Evolutionary conservation across 192 early-diverging fungal species (phyloP).

Genomic region (Phycomyces blakesleeanus): DNA sequence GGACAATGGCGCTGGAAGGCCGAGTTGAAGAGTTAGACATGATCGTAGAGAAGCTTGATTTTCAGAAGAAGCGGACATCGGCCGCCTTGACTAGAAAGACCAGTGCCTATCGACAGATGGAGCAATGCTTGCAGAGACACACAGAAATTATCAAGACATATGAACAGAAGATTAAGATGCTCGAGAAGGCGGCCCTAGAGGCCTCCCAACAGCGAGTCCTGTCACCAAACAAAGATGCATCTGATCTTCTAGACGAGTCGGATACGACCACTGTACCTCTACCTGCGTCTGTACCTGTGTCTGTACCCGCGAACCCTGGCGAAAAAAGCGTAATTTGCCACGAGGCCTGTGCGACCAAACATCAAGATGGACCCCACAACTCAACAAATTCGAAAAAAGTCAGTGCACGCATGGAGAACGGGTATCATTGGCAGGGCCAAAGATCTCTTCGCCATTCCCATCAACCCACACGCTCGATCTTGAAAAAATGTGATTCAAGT

Average conservation of each 20-base stretch:
- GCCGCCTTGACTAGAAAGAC: background rate
- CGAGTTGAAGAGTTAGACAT: background rate
- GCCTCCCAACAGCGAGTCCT: no score
- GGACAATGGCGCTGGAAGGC: background rate
- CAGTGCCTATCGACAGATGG: background rate
- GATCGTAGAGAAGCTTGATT: background rate
- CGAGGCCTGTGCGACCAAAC: no score
- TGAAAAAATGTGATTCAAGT: background rate
- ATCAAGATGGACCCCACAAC: no score
- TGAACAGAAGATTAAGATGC: background rate
- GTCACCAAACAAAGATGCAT: no score
- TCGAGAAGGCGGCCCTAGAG: no score
- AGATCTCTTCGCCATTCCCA: background rate
- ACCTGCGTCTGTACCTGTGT: no score
- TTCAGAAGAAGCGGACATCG: background rate
- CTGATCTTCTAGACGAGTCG: no score
- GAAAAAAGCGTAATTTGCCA: no score
- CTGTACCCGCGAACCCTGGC: no score
- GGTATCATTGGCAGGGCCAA: background rate
- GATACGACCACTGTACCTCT: no score
- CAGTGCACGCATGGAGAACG: no score
- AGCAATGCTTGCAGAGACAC: constrained; percentile 1
- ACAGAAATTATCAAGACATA: background rate
- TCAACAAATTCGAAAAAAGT: no score
- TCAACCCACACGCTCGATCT: background rate